A percentile compares a stretch with the other conserved stretches of the same genome.
These are phyloP conservation scores for Neofusicoccum laricinum DNA, from an alignment of 2,329 filamentous ascomycete species.

Conservation along the genomic window DNA sequence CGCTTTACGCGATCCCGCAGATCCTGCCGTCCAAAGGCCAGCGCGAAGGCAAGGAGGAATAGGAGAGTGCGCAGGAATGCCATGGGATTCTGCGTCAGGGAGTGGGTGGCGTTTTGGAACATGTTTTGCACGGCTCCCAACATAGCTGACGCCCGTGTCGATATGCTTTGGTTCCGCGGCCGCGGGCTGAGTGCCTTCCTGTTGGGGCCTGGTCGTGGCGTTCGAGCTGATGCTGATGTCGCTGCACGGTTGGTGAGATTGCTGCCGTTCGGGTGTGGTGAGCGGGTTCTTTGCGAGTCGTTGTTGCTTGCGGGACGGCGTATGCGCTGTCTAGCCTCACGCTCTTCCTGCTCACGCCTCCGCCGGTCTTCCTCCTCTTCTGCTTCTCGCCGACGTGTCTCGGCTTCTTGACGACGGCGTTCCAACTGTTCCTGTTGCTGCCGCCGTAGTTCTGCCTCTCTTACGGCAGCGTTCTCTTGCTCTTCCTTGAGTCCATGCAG, in stretches of 20 bases:
- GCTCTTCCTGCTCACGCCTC: constrained; percentile 38
- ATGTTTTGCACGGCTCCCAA: constrained; percentile 44
- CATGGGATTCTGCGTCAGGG: constrained; percentile 54
- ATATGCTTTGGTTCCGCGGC: constrained; percentile 29
- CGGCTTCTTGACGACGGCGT: constrained; percentile 44
- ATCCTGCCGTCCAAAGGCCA: constrained; percentile 72
- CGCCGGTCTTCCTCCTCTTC: constrained; percentile 41
- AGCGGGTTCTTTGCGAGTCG: constrained; percentile 31
- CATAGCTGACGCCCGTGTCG: constrained; percentile 2
- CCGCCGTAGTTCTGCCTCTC: constrained; percentile 62
- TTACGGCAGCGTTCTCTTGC: constrained; percentile 67
- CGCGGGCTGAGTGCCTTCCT: constrained; percentile 31
- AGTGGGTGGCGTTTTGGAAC: constrained; percentile 49
- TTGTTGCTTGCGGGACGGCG: constrained; percentile 23
- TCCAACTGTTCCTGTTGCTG: constrained; percentile 56
- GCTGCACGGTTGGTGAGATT: constrained; percentile 23
- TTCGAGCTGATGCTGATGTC: neutral
- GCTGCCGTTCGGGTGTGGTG: constrained; percentile 23
- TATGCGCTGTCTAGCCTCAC: constrained; percentile 24
- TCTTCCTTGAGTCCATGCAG: constrained; percentile 82
- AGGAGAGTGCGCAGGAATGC: constrained; percentile 63
- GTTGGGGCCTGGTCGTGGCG: constrained; percentile 24
- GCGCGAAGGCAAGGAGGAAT: constrained; percentile 74
- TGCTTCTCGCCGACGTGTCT: constrained; percentile 33
- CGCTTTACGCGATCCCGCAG: constrained; percentile 71